Conservation (phyloP, 129 eudicot species). For the Saposhnikovia divaricata region DNA sequence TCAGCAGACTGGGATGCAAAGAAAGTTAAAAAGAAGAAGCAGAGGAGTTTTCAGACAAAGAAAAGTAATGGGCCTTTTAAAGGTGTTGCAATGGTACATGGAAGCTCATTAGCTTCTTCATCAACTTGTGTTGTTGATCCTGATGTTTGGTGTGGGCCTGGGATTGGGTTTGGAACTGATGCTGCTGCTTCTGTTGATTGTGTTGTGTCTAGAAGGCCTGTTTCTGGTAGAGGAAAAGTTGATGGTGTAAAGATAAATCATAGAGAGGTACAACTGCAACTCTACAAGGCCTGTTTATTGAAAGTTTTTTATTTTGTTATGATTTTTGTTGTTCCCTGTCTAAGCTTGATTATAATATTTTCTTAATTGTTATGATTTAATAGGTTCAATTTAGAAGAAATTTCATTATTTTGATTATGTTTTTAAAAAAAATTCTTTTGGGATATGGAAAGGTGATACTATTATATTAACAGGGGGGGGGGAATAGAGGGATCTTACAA, state of each 20-base stretch:
- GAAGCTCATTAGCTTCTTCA: conserved; percentile 17
- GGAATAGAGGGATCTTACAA: not conserved
- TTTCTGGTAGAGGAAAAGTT: conserved; percentile 53
- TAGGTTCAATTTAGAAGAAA: too few relatives aligned
- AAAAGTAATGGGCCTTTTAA: conserved; percentile 18
- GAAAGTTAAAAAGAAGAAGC: conserved; percentile 56
- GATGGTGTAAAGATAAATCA: conserved; percentile 39
- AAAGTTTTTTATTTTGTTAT: not conserved
- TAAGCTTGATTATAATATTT: not conserved
- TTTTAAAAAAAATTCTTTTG: not conserved
- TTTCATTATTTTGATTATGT: not conserved
- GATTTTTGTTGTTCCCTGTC: not conserved
- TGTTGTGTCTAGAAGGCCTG: conserved; percentile 60
- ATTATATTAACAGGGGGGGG: not conserved
- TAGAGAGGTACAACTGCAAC: conserved; percentile 42
- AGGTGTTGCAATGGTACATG: conserved; percentile 13
- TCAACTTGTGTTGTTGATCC: conserved; percentile 53
- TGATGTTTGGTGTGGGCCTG: conserved; percentile 96
- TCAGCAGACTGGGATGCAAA: conserved; percentile 77
- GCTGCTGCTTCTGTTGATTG: conserved; percentile 69
- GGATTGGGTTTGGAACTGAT: conserved; percentile 57
- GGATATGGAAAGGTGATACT: not conserved
- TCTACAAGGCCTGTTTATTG: not conserved
- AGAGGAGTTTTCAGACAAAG: conserved; percentile 24
- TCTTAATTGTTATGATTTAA: not conserved